A percentile compares a stretch with the other conserved stretches of the same genome.
phyloP scores from a whole-genome alignment of 1,284 basidiomycete genomes.

The Sanghuangporus weigelae region DNA sequence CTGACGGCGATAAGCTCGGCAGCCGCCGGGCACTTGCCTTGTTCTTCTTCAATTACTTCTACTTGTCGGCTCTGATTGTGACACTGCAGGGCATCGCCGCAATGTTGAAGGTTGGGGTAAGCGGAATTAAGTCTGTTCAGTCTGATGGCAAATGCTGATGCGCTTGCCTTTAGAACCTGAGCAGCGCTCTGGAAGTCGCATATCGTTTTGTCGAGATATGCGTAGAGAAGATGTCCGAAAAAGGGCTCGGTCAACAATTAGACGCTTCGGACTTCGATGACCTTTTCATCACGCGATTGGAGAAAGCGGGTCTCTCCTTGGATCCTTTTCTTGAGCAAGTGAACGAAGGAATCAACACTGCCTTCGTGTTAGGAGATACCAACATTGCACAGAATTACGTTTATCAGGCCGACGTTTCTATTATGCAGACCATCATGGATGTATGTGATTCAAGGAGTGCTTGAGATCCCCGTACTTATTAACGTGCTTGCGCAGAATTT shows the following conservation, averaged over 20 bases:
- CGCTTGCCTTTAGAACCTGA: conserved; percentile 2
- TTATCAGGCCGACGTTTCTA: conserved; percentile 3
- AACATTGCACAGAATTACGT: neutral
- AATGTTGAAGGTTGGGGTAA: conserved; percentile 11
- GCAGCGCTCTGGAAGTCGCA: conserved; percentile 4
- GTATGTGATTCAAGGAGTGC: neutral
- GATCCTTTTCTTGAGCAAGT: neutral
- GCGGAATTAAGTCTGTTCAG: neutral
- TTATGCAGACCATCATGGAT: conserved; percentile 10
- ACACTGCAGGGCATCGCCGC: conserved; percentile 15
- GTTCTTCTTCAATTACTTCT: conserved; percentile 17
- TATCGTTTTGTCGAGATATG: conserved; percentile 8
- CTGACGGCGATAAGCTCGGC: conserved; percentile 10
- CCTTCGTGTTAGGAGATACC: neutral
- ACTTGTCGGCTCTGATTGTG: conserved; percentile 15
- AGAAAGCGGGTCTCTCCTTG: conserved; percentile 11
- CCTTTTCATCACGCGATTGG: neutral
- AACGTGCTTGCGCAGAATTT: conserved; percentile 7
- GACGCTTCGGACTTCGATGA: conserved; percentile 1
- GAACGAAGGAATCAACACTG: conserved; percentile 3
- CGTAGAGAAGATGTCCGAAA: neutral
- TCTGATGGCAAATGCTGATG: neutral
- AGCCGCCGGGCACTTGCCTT: conserved; percentile 7
- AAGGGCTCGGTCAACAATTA: conserved; percentile 1
- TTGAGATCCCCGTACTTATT: neutral